phyloP scores from a whole-genome alignment of 1,284 basidiomycete genomes.

The Peniophora sp. region DNA sequence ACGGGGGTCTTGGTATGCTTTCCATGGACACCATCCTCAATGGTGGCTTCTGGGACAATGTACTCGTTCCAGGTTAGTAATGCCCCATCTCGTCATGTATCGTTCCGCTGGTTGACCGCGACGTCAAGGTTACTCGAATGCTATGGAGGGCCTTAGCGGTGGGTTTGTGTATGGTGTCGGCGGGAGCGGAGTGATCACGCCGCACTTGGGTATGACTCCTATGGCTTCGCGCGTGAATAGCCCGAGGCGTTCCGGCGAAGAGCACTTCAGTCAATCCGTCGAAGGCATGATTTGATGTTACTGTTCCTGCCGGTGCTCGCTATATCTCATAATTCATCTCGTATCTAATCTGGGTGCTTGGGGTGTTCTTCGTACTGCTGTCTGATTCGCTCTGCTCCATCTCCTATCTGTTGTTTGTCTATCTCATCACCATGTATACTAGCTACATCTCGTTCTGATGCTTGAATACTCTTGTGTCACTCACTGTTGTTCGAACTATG shows the following conservation, averaged over 20 bases:
- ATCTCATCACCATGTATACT: too few species aligned
- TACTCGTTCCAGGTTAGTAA: conserved; percentile 69
- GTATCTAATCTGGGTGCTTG: too few species aligned
- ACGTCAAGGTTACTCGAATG: conserved; percentile 63
- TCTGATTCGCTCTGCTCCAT: too few species aligned
- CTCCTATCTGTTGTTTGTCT: too few species aligned
- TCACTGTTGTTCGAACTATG: too few species aligned
- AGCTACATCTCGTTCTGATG: too few species aligned
- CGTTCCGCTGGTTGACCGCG: neutral
- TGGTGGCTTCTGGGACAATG: conserved; percentile 75
- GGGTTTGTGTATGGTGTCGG: conserved; percentile 77
- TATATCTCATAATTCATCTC: too few species aligned
- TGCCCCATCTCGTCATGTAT: conserved; percentile 2
- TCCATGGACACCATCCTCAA: conserved; percentile 77
- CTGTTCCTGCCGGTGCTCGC: neutral
- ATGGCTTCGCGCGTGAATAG: conserved; percentile 27
- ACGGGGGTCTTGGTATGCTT: conserved; percentile 42
- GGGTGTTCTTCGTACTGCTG: too few species aligned
- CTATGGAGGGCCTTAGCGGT: conserved; percentile 70
- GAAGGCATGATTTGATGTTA: conserved; percentile 10
- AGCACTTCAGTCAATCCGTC: conserved; percentile 10
- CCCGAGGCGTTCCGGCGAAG: conserved; percentile 13
- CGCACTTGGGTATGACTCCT: conserved; percentile 29
- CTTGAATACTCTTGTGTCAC: too few species aligned
- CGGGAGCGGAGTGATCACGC: conserved; percentile 68